Percentiles rank a stretch among this genome's conserved stretches.
These are phyloP conservation scores for Sanghuangporus sanghuang DNA, from an alignment of 1,284 basidiomycete genomes.

Conservation along the genomic window DNA sequence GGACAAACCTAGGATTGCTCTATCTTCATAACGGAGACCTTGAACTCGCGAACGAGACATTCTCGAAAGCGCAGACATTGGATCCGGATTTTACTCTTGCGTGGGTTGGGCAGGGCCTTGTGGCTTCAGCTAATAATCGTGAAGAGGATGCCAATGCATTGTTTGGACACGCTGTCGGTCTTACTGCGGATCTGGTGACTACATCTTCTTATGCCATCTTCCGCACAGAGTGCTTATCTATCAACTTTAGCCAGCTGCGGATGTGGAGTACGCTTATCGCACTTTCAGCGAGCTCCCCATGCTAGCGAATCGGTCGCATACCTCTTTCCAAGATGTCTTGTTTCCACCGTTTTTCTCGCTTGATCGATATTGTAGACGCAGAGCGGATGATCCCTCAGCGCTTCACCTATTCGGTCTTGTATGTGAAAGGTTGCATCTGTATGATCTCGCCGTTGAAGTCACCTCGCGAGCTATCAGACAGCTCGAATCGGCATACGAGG, in stretches of 20 bases:
- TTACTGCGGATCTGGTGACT: slow-evolving; percentile 67
- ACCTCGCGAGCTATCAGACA: slow-evolving; percentile 65
- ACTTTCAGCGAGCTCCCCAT: slow-evolving; percentile 46
- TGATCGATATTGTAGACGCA: slow-evolving; percentile 67
- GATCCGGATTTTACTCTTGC: slow-evolving; percentile 88
- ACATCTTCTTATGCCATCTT: slow-evolving; percentile 2
- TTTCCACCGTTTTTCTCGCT: slow-evolving; percentile 80
- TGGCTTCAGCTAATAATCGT: slow-evolving; percentile 69
- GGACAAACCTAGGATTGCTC: slow-evolving; percentile 89
- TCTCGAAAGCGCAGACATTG: slow-evolving; percentile 84
- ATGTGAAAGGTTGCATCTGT: slow-evolving; percentile 78
- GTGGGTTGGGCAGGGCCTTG: slow-evolving; percentile 93
- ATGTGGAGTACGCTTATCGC: slow-evolving; percentile 72
- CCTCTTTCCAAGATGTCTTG: slow-evolving; percentile 38
- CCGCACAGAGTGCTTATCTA: slow-evolving; percentile 5
- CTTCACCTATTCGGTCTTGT: slow-evolving; percentile 85
- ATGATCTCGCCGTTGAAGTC: slow-evolving; percentile 54
- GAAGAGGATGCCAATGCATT: slow-evolving; percentile 61
- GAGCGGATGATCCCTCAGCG: slow-evolving; percentile 68
- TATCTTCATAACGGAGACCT: slow-evolving; percentile 82
- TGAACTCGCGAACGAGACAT: slow-evolving; percentile 82
- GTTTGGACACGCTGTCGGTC: slow-evolving; percentile 77
- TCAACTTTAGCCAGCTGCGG: slow-evolving; percentile 66
- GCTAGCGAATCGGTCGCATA: slow-evolving; percentile 22
- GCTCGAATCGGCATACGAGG: slow-evolving; percentile 86